Conservation (phyloP, 805 yeast species). For the Hanseniaspora valbyensis region DNA sequence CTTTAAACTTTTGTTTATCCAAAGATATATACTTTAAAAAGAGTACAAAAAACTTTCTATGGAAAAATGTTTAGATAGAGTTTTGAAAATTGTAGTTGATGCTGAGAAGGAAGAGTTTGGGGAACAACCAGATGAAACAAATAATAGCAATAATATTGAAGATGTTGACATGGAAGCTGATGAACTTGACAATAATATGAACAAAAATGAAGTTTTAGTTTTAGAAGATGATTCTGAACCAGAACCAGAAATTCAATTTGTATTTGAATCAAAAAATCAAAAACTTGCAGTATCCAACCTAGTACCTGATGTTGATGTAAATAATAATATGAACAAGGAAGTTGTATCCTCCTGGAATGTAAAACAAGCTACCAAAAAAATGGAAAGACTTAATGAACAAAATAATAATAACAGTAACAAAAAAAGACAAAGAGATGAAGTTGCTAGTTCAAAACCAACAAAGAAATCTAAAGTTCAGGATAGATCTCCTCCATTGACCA, state of each 20-base stretch:
- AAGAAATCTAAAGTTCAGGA: slow-evolving; percentile 41
- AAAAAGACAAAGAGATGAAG: slow-evolving; percentile 42
- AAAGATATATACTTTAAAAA: slow-evolving; percentile 55
- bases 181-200: slow-evolving; percentile 30
- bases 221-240: slow-evolving; percentile 5
- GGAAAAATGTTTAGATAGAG: slow-evolving; percentile 53
- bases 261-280: slow-evolving; percentile 21
- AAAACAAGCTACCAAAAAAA: slow-evolving; percentile 20
- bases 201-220: background rate
- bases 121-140: slow-evolving; percentile 17
- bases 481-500: slow-evolving; percentile 57
- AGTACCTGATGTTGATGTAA: slow-evolving; percentile 49
- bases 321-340: slow-evolving; percentile 63
- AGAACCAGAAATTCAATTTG: slow-evolving; percentile 17
- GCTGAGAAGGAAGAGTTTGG: slow-evolving; percentile 52
- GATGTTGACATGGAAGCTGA: slow-evolving; percentile 22
- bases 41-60: slow-evolving; percentile 58
- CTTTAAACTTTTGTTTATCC: slow-evolving; percentile 47
- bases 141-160: slow-evolving; percentile 21
- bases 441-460: slow-evolving; percentile 25
- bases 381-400: background rate
- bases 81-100: slow-evolving; percentile 41
- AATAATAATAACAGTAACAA: slow-evolving; percentile 21
- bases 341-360: slow-evolving; percentile 58
- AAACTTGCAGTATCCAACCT: slow-evolving; percentile 31